Conservation (phyloP, 2,329 filamentous ascomycete species). For the Fusarium continuum region DNA sequence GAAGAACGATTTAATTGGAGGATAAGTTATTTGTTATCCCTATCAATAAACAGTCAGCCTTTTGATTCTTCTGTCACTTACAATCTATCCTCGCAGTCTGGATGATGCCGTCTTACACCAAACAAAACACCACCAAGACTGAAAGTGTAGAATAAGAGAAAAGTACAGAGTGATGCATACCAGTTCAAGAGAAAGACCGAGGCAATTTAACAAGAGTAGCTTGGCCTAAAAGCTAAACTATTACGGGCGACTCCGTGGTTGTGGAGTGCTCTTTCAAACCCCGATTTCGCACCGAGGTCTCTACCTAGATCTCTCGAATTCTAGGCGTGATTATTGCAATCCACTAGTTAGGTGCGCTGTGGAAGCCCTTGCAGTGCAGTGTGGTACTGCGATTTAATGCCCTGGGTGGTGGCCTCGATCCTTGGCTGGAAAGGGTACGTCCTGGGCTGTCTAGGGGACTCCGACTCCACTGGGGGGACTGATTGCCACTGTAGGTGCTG, state of each 20-base stretch:
- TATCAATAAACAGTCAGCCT: constrained; percentile 14
- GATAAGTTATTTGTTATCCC: neutral
- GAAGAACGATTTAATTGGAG: constrained; percentile 16
- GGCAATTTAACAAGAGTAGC: constrained; percentile 27
- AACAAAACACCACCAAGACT: constrained; percentile 19
- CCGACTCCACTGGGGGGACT: constrained; percentile 5
- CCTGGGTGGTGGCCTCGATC: neutral
- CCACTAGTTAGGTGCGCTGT: constrained; percentile 7
- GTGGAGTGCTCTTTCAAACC: constrained; percentile 19
- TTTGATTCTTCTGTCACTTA: constrained; percentile 2
- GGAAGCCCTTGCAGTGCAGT: constrained; percentile 2
- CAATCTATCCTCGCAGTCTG: constrained; percentile 1
- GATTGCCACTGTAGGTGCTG: neutral
- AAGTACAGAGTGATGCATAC: constrained; percentile 27
- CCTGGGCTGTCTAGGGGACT: neutral
- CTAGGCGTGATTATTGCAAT: constrained; percentile 1
- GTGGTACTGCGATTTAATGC: neutral
- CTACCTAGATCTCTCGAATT: constrained; percentile 13
- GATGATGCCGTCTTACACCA: constrained; percentile 25
- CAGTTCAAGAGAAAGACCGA: constrained; percentile 11
- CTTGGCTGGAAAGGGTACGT: constrained; percentile 1
- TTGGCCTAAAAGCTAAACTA: constrained; percentile 31
- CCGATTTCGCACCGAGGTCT: constrained; percentile 36
- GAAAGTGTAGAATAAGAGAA: constrained; percentile 10
- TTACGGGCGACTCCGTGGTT: constrained; percentile 22